Conservation (phyloP, 208 protist genomes). For the Leishmania tropica region DNA sequence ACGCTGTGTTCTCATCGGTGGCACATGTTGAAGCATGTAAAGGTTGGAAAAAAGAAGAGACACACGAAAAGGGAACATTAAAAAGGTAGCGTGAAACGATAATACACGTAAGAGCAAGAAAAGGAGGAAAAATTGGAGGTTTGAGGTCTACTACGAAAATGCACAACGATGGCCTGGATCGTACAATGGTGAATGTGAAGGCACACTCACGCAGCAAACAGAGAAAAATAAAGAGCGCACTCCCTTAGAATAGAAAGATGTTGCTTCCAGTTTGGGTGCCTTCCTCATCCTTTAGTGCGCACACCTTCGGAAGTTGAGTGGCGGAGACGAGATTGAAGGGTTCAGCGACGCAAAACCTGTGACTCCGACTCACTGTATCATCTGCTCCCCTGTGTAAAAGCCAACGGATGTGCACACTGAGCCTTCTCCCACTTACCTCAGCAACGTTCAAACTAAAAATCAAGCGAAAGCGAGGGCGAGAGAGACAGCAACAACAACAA, state of each 20-base stretch:
- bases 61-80: not conserved
- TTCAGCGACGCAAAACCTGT: not conserved
- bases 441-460: not conserved
- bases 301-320: not conserved
- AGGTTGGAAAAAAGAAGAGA: not conserved
- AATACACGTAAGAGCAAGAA: not conserved
- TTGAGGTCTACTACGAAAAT: not conserved
- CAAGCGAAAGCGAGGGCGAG: not conserved
- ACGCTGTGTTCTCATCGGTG: not conserved
- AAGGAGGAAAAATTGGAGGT: not conserved
- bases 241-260: not conserved
- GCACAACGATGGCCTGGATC: not conserved
- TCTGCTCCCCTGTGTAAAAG: not conserved
- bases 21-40: not conserved
- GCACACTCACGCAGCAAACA: constrained; percentile 1
- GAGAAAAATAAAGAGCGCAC: not conserved
- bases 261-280: not conserved
- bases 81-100: not conserved
- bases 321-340: not conserved
- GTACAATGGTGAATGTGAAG: not conserved
- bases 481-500: not conserved
- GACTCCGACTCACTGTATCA: not conserved
- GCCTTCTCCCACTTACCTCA: not conserved
- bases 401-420: not conserved
- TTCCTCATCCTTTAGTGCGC: not conserved